A percentile compares a stretch with the other conserved stretches of the same genome.
Evolutionary conservation across 441 rosid species (phyloP).

Genomic region (Oxalis stricta): DNA sequence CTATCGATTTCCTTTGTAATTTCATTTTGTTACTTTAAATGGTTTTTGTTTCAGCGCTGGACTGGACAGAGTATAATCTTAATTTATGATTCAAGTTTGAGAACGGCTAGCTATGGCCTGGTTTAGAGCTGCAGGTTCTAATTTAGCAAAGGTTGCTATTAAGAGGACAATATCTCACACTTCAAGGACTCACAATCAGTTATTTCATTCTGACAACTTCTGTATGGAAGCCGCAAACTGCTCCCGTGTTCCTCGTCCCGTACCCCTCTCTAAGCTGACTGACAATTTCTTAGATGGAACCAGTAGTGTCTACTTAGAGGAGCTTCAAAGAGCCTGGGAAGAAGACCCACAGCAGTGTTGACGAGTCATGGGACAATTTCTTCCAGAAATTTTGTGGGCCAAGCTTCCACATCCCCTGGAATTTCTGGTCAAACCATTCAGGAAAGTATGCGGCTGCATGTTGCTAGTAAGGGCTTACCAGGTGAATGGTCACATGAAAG

Average conservation of each 20-base stretch:
- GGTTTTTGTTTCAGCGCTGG: too few relatives aligned
- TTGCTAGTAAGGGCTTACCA: conserved; percentile 88
- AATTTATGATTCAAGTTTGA: too few relatives aligned
- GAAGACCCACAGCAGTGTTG: conserved; percentile 80
- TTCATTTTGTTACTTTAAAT: too few relatives aligned
- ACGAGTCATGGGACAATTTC: conserved; percentile 97
- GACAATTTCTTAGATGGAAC: conserved; percentile 92
- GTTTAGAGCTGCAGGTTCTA: too few relatives aligned
- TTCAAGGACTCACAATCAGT: conserved; percentile 32
- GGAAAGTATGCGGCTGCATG: conserved; percentile 88
- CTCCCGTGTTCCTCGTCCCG: conserved; percentile 71
- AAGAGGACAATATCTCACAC: too few relatives aligned
- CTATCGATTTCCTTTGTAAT: too few relatives aligned
- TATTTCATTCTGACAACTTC: conserved; percentile 47
- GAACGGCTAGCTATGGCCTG: too few relatives aligned
- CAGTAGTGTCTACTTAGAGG: conserved; percentile 90
- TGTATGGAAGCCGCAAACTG: conserved; percentile 50
- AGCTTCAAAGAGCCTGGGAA: conserved; percentile 94
- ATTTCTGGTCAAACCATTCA: conserved; percentile 95
- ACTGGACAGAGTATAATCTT: too few relatives aligned
- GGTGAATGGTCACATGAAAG: conserved; percentile 95
- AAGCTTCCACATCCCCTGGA: conserved; percentile 90
- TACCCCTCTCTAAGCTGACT: conserved; percentile 79
- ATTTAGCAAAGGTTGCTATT: too few relatives aligned
- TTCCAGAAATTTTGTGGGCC: conserved; percentile 90